phyloP scores from a whole-genome alignment of 208 protist species.

The Trypanosoma boissoni region DNA sequence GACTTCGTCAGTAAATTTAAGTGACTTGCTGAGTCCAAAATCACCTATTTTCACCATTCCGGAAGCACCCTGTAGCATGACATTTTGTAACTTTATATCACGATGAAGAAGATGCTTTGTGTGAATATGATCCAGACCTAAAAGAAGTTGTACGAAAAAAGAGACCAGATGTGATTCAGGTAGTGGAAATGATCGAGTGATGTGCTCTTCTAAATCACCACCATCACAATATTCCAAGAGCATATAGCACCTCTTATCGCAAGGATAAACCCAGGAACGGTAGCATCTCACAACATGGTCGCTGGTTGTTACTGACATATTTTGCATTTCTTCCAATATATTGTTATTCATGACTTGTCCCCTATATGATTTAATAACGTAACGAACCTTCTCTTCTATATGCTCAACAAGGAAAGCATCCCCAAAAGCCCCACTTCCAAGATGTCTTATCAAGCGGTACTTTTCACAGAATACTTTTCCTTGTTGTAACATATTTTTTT shows the following conservation, averaged over 20 bases:
- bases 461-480: conserved; percentile 5
- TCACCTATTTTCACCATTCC: conserved; percentile 70
- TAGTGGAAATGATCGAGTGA: conserved; percentile 39
- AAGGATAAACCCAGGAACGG: conserved; percentile 47
- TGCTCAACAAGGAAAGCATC: conserved; percentile 40
- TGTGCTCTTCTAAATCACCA: conserved; percentile 46
- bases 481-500: conserved; percentile 6
- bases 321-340: conserved; percentile 35
- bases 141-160: conserved; percentile 60
- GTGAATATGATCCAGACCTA: conserved; percentile 75
- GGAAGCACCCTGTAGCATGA: conserved; percentile 40
- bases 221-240: conserved; percentile 77
- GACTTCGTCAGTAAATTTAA: conserved; percentile 31
- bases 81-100: conserved; percentile 63
- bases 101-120: conserved; percentile 54
- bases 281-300: conserved; percentile 54
- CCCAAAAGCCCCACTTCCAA: conserved; percentile 53
- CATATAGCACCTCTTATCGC: conserved; percentile 41
- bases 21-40: conserved; percentile 50
- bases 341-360: conserved; percentile 6
- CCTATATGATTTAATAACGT: conserved; percentile 64
- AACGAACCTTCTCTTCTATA: conserved; percentile 1
- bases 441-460: conserved; percentile 17
- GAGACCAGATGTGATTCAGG: conserved; percentile 34
- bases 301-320: conserved; percentile 43